phyloP scores from a whole-genome alignment of 164 flowering plant species.

The Cinnamomum micranthum region DNA sequence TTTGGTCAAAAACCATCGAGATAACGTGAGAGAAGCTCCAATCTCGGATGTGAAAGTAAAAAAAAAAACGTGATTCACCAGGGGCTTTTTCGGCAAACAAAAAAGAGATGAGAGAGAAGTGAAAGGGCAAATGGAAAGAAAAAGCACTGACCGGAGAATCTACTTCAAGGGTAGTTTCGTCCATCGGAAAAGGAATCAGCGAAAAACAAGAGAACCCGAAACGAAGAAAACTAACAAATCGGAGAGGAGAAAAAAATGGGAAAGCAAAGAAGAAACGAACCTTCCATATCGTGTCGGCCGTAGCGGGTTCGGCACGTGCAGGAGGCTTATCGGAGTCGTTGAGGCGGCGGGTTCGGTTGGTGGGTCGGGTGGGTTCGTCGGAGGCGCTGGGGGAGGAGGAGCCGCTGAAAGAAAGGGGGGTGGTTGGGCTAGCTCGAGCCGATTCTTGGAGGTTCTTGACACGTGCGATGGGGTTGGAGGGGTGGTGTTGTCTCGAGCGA shows the following conservation, averaged over 20 bases:
- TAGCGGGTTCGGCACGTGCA: not conserved
- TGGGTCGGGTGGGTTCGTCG: constrained; percentile 18
- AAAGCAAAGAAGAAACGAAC: constrained; percentile 3
- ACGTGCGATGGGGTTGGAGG: too few species aligned
- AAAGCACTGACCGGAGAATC: not conserved
- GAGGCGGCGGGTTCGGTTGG: not conserved
- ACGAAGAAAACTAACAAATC: not conserved
- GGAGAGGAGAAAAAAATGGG: not conserved
- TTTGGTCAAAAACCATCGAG: constrained; percentile 1
- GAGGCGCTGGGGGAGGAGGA: constrained; percentile 31
- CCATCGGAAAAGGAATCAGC: not conserved
- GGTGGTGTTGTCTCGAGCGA: constrained; percentile 27
- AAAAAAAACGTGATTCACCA: not conserved
- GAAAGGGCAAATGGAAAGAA: not conserved
- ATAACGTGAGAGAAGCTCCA: not conserved
- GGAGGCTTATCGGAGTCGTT: not conserved
- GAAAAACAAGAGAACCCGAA: not conserved
- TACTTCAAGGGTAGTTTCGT: not conserved
- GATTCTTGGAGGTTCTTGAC: constrained; percentile 15
- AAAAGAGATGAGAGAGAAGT: not conserved
- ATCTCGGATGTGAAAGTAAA: not conserved
- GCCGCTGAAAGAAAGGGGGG: constrained; percentile 64
- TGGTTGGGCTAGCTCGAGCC: constrained; percentile 47
- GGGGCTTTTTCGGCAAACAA: not conserved
- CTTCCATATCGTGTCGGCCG: constrained; percentile 12